Conservation (phyloP, 2,329 filamentous ascomycete species). For the Eurotiales sp. region DNA sequence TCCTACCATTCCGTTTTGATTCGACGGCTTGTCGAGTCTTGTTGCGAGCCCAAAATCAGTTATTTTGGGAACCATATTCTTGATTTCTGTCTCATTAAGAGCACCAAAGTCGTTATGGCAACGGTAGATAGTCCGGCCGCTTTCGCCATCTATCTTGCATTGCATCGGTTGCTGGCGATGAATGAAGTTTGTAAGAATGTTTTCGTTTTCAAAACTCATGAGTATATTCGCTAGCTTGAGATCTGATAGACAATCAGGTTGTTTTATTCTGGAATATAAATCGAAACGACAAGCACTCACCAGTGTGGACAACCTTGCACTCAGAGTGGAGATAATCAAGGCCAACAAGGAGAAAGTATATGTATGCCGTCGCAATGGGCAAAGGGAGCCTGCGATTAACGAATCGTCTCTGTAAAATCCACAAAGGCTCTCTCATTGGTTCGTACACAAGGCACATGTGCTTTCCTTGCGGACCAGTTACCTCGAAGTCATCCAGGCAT, state of each 20-base stretch:
- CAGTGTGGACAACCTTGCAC: slow-evolving; percentile 46
- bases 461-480: neutral
- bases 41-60: slow-evolving; percentile 35
- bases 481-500: slow-evolving; percentile 8
- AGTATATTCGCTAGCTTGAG: slow-evolving; percentile 50
- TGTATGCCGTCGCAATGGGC: slow-evolving; percentile 1
- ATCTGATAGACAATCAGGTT: slow-evolving; percentile 22
- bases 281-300: slow-evolving; percentile 29
- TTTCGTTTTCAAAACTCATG: slow-evolving; percentile 35
- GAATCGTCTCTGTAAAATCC: slow-evolving; percentile 12
- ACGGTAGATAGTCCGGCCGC: slow-evolving; percentile 31
- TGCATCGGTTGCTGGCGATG: slow-evolving; percentile 36
- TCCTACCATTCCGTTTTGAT: slow-evolving; percentile 23
- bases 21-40: slow-evolving; percentile 3
- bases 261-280: neutral
- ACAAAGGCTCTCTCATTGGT: slow-evolving; percentile 43
- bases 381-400: neutral
- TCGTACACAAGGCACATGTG: slow-evolving; percentile 37
- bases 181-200: slow-evolving; percentile 22
- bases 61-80: slow-evolving; percentile 27
- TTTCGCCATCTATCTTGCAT: slow-evolving; percentile 30
- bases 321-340: slow-evolving; percentile 47
- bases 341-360: slow-evolving; percentile 32
- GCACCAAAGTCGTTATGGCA: slow-evolving; percentile 33
- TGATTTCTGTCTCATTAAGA: slow-evolving; percentile 13